A percentile compares a stretch with the other conserved stretches of the same genome.
phyloP scores from a whole-genome alignment of 768 basidiomycete species.

The Obba rivulosa region DNA sequence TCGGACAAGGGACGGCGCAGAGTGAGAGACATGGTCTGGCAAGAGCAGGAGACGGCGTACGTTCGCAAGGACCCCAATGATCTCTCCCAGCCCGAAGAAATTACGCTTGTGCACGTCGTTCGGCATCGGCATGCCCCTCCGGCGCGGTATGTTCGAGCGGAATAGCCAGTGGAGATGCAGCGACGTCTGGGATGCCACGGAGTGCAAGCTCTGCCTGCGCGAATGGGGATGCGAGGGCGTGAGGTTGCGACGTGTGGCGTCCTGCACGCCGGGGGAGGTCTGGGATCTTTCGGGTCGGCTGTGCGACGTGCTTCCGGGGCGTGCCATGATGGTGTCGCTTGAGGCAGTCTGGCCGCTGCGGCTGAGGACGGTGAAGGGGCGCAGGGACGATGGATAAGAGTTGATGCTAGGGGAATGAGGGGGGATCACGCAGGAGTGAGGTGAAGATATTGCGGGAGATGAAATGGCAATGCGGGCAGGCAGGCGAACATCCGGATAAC shows the following conservation, averaged over 20 bases:
- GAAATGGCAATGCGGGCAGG: no score
- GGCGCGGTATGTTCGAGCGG: conserved; percentile 62
- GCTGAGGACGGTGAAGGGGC: conserved; percentile 1
- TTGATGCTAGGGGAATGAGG: background rate
- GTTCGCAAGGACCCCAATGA: conserved; percentile 69
- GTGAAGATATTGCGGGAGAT: no score
- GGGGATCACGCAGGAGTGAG: no score
- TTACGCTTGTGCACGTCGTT: conserved; percentile 60
- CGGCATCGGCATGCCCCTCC: conserved; percentile 56
- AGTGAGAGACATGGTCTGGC: background rate
- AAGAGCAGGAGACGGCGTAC: conserved; percentile 34
- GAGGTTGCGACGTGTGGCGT: conserved; percentile 10
- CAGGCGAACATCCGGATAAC: no score
- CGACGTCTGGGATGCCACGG: conserved; percentile 14
- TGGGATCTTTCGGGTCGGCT: conserved; percentile 6
- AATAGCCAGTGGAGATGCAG: conserved; percentile 64
- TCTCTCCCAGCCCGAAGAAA: conserved; percentile 77
- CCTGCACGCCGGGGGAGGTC: conserved; percentile 3
- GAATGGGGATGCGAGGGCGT: conserved; percentile 22
- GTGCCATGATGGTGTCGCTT: conserved; percentile 10
- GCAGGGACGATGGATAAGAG: background rate
- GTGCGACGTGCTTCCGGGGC: conserved; percentile 11
- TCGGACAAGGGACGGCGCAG: conserved; percentile 9
- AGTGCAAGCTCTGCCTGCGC: conserved; percentile 24
- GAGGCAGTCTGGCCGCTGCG: conserved; percentile 2